These are phyloP conservation scores for Pythium brachiatum DNA, from an alignment of 352 stramenopile genomes.

Conservation along the genomic window DNA sequence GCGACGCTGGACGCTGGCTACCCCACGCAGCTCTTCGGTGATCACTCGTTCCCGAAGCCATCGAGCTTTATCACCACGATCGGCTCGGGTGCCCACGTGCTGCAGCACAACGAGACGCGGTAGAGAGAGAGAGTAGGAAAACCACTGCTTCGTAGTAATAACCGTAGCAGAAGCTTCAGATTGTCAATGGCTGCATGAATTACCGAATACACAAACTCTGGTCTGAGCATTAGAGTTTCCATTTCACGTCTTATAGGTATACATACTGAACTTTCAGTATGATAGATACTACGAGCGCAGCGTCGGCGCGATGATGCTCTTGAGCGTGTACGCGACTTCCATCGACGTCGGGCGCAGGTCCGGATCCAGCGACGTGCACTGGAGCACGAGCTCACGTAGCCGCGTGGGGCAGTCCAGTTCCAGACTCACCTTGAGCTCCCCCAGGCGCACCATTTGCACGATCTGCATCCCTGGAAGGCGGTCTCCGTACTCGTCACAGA, in stretches of 20 bases:
- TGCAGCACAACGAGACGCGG: slow-evolving; percentile 31
- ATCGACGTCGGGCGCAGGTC: slow-evolving; percentile 61
- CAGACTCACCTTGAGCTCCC: slow-evolving; percentile 49
- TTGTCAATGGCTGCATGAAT: slow-evolving; percentile 1
- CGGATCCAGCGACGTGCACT: slow-evolving; percentile 66
- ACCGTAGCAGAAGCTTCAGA: background rate
- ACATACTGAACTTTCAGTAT: too few species aligned
- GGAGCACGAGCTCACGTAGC: slow-evolving; percentile 46
- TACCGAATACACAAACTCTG: background rate
- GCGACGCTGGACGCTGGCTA: slow-evolving; percentile 72
- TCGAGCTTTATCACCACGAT: slow-evolving; percentile 67
- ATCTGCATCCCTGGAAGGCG: slow-evolving; percentile 69
- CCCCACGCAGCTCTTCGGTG: slow-evolving; percentile 61
- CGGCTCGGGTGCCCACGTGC: slow-evolving; percentile 50
- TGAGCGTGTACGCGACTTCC: slow-evolving; percentile 71
- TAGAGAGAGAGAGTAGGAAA: background rate
- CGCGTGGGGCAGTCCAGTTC: slow-evolving; percentile 56
- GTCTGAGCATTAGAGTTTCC: too few species aligned
- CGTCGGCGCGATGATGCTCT: slow-evolving; percentile 63
- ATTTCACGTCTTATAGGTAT: slow-evolving; percentile 2
- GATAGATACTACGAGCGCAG: slow-evolving; percentile 24
- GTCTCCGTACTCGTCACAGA: slow-evolving; percentile 45
- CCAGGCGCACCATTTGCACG: slow-evolving; percentile 54
- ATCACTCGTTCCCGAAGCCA: slow-evolving; percentile 47
- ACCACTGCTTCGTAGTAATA: background rate